Evolutionary conservation across 352 stramenopile species (phyloP).

Genomic region (Peronospora farinosa): DNA sequence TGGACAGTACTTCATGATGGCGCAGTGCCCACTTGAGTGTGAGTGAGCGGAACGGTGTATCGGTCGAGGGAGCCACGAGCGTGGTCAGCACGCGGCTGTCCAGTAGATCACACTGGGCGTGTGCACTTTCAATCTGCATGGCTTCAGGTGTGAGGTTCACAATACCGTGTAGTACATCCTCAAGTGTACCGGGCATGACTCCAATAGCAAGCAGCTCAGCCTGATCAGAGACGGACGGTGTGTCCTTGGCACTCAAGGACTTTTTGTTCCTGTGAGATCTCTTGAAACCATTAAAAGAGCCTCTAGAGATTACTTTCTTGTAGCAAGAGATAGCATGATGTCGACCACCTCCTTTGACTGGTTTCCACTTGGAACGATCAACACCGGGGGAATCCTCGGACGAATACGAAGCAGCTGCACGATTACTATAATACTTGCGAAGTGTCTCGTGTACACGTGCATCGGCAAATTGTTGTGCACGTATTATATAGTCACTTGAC

Average conservation of each 20-base stretch:
- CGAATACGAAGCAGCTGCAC: slow-evolving; percentile 19
- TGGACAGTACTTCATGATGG: slow-evolving; percentile 46
- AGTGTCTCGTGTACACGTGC: slow-evolving; percentile 31
- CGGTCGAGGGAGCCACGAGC: slow-evolving; percentile 34
- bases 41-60: slow-evolving; percentile 50
- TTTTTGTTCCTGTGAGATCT: slow-evolving; percentile 10
- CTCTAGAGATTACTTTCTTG: slow-evolving; percentile 21
- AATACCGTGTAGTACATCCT: slow-evolving; percentile 48
- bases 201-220: slow-evolving; percentile 45
- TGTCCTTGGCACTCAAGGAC: slow-evolving; percentile 16
- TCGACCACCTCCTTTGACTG: slow-evolving; percentile 33
- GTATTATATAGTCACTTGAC: slow-evolving; percentile 27
- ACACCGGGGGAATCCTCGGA: slow-evolving; percentile 12
- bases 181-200: slow-evolving; percentile 27
- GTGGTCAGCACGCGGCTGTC: slow-evolving; percentile 51
- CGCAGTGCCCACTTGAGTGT: slow-evolving; percentile 62
- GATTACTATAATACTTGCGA: slow-evolving; percentile 38
- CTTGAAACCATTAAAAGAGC: slow-evolving; percentile 10
- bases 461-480: slow-evolving; percentile 31
- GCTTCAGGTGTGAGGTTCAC: slow-evolving; percentile 53
- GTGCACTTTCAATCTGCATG: slow-evolving; percentile 52
- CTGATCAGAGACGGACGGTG: slow-evolving; percentile 14
- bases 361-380: slow-evolving; percentile 41
- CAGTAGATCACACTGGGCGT: slow-evolving; percentile 41
- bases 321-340: slow-evolving; percentile 40